Percentiles rank a stretch among this genome's conserved stretches.
Evolutionary conservation across 1,139 yeast species (phyloP).

Genomic region (Geotrichum citri-aurantii): DNA sequence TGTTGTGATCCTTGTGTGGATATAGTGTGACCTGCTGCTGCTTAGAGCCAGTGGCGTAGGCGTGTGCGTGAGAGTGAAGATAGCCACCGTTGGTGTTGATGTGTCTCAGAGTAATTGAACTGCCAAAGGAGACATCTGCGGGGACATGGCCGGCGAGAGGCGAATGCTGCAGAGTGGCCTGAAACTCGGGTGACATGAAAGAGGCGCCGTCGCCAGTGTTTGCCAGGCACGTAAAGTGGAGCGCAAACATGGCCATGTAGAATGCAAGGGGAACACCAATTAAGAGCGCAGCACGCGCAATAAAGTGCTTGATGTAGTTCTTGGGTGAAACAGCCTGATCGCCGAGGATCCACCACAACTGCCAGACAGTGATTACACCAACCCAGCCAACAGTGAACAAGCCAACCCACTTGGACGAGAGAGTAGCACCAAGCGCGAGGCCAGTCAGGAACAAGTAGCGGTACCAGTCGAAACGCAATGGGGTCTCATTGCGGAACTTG

Average conservation of each 20-base stretch:
- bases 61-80: conserved; percentile 83
- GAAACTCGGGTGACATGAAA: conserved; percentile 85
- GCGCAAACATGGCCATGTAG: conserved; percentile 66
- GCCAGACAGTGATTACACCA: conserved; percentile 67
- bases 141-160: conserved; percentile 59
- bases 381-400: conserved; percentile 91
- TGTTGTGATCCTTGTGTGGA: conserved; percentile 86
- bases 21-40: conserved; percentile 89
- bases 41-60: conserved; percentile 86
- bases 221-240: conserved; percentile 68
- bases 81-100: conserved; percentile 87
- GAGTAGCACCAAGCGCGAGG: conserved; percentile 78
- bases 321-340: conserved; percentile 59
- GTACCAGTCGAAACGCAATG: conserved; percentile 68
- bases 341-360: conserved; percentile 84
- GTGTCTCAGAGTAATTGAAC: conserved; percentile 73
- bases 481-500: conserved; percentile 70
- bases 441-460: conserved; percentile 69
- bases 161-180: conserved; percentile 68
- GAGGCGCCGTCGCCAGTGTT: conserved; percentile 86
- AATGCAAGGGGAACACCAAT: conserved; percentile 64
- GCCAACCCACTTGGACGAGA: conserved; percentile 95
- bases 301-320: conserved; percentile 48
- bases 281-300: conserved; percentile 52
- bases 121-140: conserved; percentile 85